A percentile compares a stretch with the other conserved stretches of the same genome.
These are phyloP conservation scores for Hymenoscyphus fructigenus DNA, from an alignment of 2,329 filamentous ascomycete genomes.

Conservation along the genomic window DNA sequence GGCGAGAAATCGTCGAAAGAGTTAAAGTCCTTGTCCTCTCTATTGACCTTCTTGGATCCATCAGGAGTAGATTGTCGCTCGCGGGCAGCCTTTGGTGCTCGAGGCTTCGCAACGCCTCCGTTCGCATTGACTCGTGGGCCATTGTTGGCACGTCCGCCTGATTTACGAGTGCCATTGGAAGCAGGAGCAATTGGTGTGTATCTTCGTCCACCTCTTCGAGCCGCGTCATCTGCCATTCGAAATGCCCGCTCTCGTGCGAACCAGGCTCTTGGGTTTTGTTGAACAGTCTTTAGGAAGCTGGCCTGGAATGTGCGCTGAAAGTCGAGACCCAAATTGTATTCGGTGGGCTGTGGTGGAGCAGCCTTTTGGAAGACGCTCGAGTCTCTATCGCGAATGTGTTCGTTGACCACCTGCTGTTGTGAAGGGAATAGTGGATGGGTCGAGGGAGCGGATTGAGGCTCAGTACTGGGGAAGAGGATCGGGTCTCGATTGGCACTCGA, in stretches of 20 bases:
- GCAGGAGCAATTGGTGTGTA: conserved; percentile 34
- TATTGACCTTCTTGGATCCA: conserved; percentile 54
- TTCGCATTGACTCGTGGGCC: conserved; percentile 7
- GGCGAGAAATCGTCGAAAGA: conserved; percentile 72
- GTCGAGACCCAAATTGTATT: conserved; percentile 53
- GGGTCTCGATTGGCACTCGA: conserved; percentile 48
- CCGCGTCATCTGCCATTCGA: conserved; percentile 29
- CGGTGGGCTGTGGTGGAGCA: conserved; percentile 49
- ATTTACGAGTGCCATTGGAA: conserved; percentile 16
- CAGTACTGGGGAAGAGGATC: conserved; percentile 55
- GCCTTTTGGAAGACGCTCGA: conserved; percentile 41
- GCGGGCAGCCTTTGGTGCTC: conserved; percentile 16
- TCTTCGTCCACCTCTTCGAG: conserved; percentile 23
- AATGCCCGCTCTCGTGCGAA: conserved; percentile 29
- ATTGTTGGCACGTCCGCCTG: conserved; percentile 9
- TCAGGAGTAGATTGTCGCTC: conserved; percentile 34
- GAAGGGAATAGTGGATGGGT: conserved; percentile 51
- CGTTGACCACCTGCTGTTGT: conserved; percentile 48
- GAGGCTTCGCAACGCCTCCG: conserved; percentile 11
- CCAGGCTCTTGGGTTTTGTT: conserved; percentile 29
- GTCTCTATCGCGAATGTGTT: conserved; percentile 37
- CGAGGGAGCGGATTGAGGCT: conserved; percentile 40
- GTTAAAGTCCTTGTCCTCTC: conserved; percentile 80
- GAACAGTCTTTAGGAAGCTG: not conserved
- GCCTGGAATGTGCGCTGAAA: conserved; percentile 47